Conservation (phyloP, 1,139 yeast species). For the Debaryomyces robertsiae region DNA sequence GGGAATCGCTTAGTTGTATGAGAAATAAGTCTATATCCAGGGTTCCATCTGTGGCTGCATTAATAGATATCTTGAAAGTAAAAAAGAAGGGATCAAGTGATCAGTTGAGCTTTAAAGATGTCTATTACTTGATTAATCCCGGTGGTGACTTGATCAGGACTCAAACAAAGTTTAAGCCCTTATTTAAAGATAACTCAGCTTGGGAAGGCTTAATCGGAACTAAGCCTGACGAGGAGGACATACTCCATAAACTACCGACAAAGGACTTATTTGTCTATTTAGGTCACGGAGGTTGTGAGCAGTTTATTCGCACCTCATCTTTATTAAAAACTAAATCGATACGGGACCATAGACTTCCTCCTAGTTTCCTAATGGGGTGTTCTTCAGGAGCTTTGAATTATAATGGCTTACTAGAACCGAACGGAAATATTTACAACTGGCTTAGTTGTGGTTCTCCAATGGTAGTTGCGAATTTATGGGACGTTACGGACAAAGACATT, state of each 20-base stretch:
- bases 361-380: constrained; percentile 84
- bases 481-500: constrained; percentile 94
- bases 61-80: constrained; percentile 44
- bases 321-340: constrained; percentile 26
- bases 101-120: constrained; percentile 18
- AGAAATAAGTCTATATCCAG: constrained; percentile 63
- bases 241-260: constrained; percentile 34
- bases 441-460: constrained; percentile 79
- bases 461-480: constrained; percentile 90
- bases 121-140: constrained; percentile 75
- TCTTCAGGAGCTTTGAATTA: constrained; percentile 74
- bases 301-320: constrained; percentile 53
- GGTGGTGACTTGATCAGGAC: constrained; percentile 75
- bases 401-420: constrained; percentile 67
- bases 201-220: constrained; percentile 62
- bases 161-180: constrained; percentile 56
- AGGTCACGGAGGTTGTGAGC: constrained; percentile 97
- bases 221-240: constrained; percentile 57
- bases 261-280: constrained; percentile 70
- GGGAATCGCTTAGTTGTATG: constrained; percentile 78
- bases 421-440: constrained; percentile 78
- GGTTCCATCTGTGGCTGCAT: constrained; percentile 63
- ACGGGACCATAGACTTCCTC: constrained; percentile 49
- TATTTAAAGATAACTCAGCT: constrained; percentile 37
- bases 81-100: constrained; percentile 8